phyloP scores from a whole-genome alignment of 2,329 filamentous ascomycete species.

The Fusarium circinatum region DNA sequence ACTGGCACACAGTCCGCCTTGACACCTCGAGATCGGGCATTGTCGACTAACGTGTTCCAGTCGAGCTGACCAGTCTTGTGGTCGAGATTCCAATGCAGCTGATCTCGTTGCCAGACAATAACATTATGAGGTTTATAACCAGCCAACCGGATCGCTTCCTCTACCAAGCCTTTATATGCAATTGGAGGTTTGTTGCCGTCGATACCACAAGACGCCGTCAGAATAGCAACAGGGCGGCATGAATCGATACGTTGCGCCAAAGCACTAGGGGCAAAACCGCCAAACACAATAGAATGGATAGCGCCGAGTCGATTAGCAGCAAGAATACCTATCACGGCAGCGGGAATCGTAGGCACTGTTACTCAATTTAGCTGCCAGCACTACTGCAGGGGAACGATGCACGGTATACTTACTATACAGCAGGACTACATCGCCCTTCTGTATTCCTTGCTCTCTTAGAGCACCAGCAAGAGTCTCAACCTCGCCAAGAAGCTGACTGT shows the following conservation, averaged over 20 bases:
- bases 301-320: constrained; percentile 85
- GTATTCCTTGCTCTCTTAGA: constrained; percentile 82
- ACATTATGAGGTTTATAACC: constrained; percentile 76
- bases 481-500: constrained; percentile 78
- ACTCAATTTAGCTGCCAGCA: background rate
- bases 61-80: constrained; percentile 76
- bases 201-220: constrained; percentile 93
- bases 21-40: constrained; percentile 72
- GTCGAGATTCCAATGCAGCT: constrained; percentile 78
- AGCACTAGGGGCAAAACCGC: constrained; percentile 84
- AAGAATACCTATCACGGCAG: constrained; percentile 86
- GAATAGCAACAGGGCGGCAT: constrained; percentile 76
- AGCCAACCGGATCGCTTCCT: constrained; percentile 75
- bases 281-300: constrained; percentile 92
- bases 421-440: constrained; percentile 85
- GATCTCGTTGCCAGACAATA: constrained; percentile 85
- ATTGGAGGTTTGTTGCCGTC: constrained; percentile 85
- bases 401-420: constrained; percentile 78
- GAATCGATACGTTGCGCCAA: constrained; percentile 91
- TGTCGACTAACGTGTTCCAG: constrained; percentile 82
- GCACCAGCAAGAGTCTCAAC: constrained; percentile 86
- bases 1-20: constrained; percentile 82
- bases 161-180: constrained; percentile 80
- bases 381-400: background rate
- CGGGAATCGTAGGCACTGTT: constrained; percentile 95